phyloP scores from a whole-genome alignment of 331 rosid genomes.

The Arachis monticola region DNA sequence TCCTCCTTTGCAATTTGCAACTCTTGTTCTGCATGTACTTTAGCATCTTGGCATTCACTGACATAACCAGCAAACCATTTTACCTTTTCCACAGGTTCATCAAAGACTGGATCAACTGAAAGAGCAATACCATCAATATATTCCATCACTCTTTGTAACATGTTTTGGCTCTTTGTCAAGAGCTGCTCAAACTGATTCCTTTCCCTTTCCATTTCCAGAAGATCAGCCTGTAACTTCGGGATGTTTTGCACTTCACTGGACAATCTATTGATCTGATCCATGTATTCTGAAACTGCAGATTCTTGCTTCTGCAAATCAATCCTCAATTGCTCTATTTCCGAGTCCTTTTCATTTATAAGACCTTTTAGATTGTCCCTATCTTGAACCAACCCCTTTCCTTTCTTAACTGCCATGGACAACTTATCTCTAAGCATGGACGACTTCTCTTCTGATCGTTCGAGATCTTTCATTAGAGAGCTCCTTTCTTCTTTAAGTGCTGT shows the following conservation, averaged over 20 bases:
- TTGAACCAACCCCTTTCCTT: conserved; percentile 97
- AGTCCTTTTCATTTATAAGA: conserved; percentile 71
- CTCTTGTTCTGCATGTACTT: conserved; percentile 63
- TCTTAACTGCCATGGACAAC: conserved; percentile 97
- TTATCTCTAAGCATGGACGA: conserved; percentile 80
- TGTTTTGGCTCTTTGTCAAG: conserved; percentile 73
- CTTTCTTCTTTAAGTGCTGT: conserved; percentile 66
- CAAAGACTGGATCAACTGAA: conserved; percentile 68
- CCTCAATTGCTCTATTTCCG: conserved; percentile 75
- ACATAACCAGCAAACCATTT: conserved; percentile 72
- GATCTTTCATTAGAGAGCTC: conserved; percentile 64
- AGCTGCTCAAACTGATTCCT: conserved; percentile 75
- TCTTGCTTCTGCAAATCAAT: conserved; percentile 67
- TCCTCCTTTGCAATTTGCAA: conserved; percentile 62
- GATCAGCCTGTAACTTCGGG: conserved; percentile 72
- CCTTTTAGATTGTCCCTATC: conserved; percentile 89
- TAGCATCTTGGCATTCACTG: conserved; percentile 66
- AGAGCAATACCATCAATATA: conserved; percentile 66
- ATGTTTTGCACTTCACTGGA: conserved; percentile 68
- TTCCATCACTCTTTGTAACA: conserved; percentile 71
- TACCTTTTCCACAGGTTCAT: conserved; percentile 82
- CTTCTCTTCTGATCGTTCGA: conserved; percentile 86
- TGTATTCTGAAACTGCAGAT: conserved; percentile 64
- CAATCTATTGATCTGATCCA: conserved; percentile 57
- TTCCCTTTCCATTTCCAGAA: conserved; percentile 62